Evolutionary conservation across 441 rosid genomes (phyloP).

Genomic region (Eutrema salsugineum): DNA sequence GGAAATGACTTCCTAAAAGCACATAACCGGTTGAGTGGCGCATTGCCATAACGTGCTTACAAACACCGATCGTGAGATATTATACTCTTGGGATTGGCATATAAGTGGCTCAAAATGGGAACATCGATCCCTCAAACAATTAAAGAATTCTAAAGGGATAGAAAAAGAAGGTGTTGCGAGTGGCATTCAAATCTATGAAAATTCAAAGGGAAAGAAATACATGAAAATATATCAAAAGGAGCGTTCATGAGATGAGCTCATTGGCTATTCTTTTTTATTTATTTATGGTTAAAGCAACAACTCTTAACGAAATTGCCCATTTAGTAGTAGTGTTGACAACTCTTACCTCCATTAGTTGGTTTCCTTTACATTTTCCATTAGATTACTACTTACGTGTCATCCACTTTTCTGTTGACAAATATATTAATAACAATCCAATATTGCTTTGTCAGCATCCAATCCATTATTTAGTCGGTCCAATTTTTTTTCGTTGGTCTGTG

Average conservation of each 20-base stretch:
- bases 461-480: conserved; percentile 12
- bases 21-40: too few species aligned
- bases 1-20: neutral
- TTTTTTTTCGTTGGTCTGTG: conserved; percentile 11
- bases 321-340: conserved; percentile 26
- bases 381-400: conserved; percentile 17
- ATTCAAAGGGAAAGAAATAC: neutral
- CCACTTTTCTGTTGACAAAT: conserved; percentile 30
- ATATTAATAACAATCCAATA: neutral
- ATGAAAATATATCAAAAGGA: neutral
- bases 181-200: conserved; percentile 27
- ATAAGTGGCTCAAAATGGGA: neutral
- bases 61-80: neutral
- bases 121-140: neutral
- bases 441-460: conserved; percentile 19
- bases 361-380: conserved; percentile 29
- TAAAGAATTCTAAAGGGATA: neutral
- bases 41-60: neutral
- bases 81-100: neutral
- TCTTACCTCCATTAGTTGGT: conserved; percentile 22
- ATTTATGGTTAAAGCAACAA: neutral
- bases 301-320: conserved; percentile 19
- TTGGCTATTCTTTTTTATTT: neutral
- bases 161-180: conserved; percentile 7
- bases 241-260: conserved; percentile 7